Evolutionary conservation across 108 stramenopile genomes (phyloP).

Genomic region (Halocafeteria seosinensis): DNA sequence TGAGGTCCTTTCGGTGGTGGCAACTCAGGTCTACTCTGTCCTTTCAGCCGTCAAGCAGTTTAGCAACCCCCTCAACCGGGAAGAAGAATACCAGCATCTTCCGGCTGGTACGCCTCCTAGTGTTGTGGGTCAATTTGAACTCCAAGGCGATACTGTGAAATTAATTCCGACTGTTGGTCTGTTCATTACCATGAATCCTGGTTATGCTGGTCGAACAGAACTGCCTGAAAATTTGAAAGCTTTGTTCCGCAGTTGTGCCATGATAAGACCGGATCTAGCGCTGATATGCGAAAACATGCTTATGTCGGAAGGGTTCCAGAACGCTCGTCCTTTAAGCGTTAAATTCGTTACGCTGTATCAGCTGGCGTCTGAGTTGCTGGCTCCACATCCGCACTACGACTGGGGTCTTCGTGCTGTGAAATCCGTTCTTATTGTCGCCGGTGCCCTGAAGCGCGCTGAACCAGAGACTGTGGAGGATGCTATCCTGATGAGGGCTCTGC

Average conservation of each 20-base stretch:
- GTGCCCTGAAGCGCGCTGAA: conserved; percentile 65
- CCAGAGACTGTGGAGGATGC: conserved; percentile 60
- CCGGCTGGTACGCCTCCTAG: conserved; percentile 61
- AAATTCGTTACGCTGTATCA: conserved; percentile 75
- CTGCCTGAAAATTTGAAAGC: conserved; percentile 73
- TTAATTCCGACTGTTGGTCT: conserved; percentile 68
- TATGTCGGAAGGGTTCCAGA: conserved; percentile 75
- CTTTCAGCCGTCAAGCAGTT: conserved; percentile 67
- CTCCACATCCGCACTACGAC: conserved; percentile 66
- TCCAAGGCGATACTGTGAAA: conserved; percentile 60
- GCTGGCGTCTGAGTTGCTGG: conserved; percentile 56
- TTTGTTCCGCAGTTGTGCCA: conserved; percentile 69
- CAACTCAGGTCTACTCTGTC: conserved; percentile 70
- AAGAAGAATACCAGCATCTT: conserved; percentile 51
- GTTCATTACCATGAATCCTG: conserved; percentile 78
- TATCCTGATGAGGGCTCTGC: conserved; percentile 67
- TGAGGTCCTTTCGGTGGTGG: conserved; percentile 72
- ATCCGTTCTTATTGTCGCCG: conserved; percentile 68
- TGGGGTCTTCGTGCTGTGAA: conserved; percentile 76
- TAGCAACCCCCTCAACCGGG: conserved; percentile 54
- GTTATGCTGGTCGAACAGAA: conserved; percentile 70
- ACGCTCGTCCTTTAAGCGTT: conserved; percentile 57
- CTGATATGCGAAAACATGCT: conserved; percentile 80
- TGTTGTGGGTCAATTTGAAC: conserved; percentile 65
- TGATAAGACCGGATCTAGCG: conserved; percentile 74